Percentiles rank a stretch among this genome's conserved stretches.
Conservation (phyloP, 2,329 filamentous ascomycete species). For the Calonectria pseudoreteaudii region DNA sequence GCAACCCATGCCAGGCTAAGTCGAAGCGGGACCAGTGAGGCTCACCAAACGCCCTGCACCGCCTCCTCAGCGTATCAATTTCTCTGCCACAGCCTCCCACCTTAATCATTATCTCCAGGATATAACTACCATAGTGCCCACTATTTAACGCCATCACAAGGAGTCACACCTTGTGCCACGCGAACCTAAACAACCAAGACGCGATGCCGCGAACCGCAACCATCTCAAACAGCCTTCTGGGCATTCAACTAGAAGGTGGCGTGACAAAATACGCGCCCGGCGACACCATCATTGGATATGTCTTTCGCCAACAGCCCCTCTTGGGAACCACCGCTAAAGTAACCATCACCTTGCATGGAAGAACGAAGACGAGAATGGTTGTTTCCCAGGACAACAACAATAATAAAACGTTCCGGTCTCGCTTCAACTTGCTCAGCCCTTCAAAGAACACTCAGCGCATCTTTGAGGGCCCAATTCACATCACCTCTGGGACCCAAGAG, state of each 20-base stretch:
- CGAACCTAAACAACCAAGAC: neutral
- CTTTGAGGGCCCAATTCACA: constrained; percentile 42
- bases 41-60: neutral
- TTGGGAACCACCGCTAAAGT: constrained; percentile 37
- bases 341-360: constrained; percentile 38
- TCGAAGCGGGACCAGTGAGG: neutral
- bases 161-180: no score
- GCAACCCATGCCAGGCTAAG: neutral
- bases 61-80: neutral
- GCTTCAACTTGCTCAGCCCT: constrained; percentile 40
- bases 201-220: constrained; percentile 12
- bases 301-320: constrained; percentile 34
- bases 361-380: constrained; percentile 42
- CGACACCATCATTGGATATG: constrained; percentile 42
- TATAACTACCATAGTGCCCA: neutral
- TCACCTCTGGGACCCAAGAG: constrained; percentile 16
- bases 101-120: no score
- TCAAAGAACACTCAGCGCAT: constrained; percentile 18
- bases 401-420: constrained; percentile 33
- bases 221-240: neutral
- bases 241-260: constrained; percentile 23
- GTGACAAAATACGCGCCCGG: constrained; percentile 32
- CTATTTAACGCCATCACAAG: no score
- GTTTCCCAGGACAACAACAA: constrained; percentile 22
- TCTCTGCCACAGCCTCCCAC: neutral